Evolutionary conservation across 202 grass and related monocot genomes (phyloP).

Genomic region (Dendrocalamus latiflorus): DNA sequence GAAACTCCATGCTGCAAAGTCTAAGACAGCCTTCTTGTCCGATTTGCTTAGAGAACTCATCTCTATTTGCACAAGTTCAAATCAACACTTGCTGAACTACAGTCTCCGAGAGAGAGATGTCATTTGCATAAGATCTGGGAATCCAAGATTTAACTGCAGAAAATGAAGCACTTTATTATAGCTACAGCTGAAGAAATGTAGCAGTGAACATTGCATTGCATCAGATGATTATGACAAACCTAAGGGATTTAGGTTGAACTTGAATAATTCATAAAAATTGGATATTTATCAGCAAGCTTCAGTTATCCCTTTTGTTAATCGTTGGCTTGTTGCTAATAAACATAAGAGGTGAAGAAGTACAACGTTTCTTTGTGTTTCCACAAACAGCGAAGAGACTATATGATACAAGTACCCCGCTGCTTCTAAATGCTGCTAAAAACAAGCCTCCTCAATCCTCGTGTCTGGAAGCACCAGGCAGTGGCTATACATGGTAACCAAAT

Average conservation of each 20-base stretch:
- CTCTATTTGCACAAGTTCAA: neutral
- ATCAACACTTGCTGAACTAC: neutral
- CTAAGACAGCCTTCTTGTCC: slow-evolving; percentile 54
- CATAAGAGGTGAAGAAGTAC: neutral
- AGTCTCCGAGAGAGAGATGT: neutral
- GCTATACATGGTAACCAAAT: neutral
- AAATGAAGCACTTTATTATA: neutral
- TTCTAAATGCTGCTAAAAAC: neutral
- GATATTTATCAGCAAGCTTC: neutral
- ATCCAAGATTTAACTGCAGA: slow-evolving; percentile 21
- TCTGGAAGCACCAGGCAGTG: neutral
- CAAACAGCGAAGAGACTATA: too few relatives aligned
- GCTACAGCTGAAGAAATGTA: neutral
- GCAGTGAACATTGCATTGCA: neutral
- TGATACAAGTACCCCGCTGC: too few relatives aligned
- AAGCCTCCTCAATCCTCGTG: neutral
- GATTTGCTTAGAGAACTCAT: slow-evolving; percentile 66
- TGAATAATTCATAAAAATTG: neutral
- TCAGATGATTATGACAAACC: neutral
- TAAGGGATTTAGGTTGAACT: neutral
- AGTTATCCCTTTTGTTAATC: neutral
- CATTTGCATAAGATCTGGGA: neutral
- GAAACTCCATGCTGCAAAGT: slow-evolving; percentile 68
- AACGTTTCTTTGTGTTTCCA: neutral
- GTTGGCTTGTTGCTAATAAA: neutral